Evolutionary conservation across 768 basidiomycete species (phyloP).

Genomic region (Tricholoma hemisulphureum): DNA sequence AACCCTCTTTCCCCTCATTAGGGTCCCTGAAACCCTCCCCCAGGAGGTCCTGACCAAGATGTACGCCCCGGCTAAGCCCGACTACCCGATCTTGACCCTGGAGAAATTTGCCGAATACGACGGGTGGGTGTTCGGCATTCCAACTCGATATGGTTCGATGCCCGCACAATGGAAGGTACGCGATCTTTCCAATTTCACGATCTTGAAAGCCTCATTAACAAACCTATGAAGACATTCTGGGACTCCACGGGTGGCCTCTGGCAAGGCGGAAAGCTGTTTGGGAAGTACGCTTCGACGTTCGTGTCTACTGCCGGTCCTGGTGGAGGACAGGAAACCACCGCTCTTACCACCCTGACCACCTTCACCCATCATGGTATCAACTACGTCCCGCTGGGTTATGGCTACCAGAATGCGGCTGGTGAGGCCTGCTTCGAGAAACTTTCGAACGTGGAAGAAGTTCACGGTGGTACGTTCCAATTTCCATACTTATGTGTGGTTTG

Average conservation of each 20-base stretch:
- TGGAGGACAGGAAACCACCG: slow-evolving; percentile 76
- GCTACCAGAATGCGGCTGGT: slow-evolving; percentile 24
- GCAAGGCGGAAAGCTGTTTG: slow-evolving; percentile 55
- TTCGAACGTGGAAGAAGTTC: slow-evolving; percentile 48
- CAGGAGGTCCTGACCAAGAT: slow-evolving; percentile 64
- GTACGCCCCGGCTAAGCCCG: slow-evolving; percentile 68
- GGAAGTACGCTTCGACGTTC: slow-evolving; percentile 77
- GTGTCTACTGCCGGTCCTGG: slow-evolving; percentile 71
- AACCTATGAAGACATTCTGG: slow-evolving; percentile 60
- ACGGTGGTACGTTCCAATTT: slow-evolving; percentile 48
- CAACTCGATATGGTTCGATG: slow-evolving; percentile 79
- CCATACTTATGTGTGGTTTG: neutral
- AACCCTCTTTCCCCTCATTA: slow-evolving; percentile 24
- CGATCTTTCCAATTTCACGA: too few species aligned
- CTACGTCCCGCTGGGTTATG: slow-evolving; percentile 73
- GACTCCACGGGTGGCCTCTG: slow-evolving; percentile 73
- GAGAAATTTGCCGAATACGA: slow-evolving; percentile 57
- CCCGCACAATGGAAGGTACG: slow-evolving; percentile 76
- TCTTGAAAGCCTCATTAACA: neutral
- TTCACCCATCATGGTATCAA: slow-evolving; percentile 71
- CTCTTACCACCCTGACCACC: slow-evolving; percentile 50
- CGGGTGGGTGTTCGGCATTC: slow-evolving; percentile 73
- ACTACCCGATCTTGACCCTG: slow-evolving; percentile 67
- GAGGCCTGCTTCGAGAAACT: slow-evolving; percentile 30
- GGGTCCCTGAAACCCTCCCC: slow-evolving; percentile 78